Percentiles rank a stretch among this genome's conserved stretches.
These are phyloP conservation scores for Salvia sclarea DNA, from an alignment of 305 asterid species.

Conservation along the genomic window DNA sequence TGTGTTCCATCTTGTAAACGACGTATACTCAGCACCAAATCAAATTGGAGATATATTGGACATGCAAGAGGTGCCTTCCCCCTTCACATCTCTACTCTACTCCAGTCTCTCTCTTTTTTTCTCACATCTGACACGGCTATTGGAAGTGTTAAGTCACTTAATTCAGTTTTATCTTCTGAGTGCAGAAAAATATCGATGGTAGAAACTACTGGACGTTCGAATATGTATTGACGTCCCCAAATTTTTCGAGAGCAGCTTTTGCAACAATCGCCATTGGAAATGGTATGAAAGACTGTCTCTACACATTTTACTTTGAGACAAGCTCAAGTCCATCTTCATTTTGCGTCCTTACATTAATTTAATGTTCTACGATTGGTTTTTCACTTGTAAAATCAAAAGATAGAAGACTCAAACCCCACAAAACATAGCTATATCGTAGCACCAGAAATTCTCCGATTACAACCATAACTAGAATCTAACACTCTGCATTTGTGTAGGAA, in stretches of 20 bases:
- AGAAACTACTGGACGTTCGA: slow-evolving; percentile 79
- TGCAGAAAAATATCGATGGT: slow-evolving; percentile 72
- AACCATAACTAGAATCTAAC: not conserved
- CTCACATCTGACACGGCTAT: not conserved
- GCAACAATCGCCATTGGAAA: slow-evolving; percentile 86
- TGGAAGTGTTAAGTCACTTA: not conserved
- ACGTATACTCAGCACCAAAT: slow-evolving; percentile 73
- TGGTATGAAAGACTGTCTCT: slow-evolving; percentile 43
- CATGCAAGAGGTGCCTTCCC: slow-evolving; percentile 65
- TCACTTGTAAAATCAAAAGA: not conserved
- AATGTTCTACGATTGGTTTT: not conserved
- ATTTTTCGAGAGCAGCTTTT: slow-evolving; percentile 79
- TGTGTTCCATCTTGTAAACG: slow-evolving; percentile 49
- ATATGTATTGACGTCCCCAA: slow-evolving; percentile 64
- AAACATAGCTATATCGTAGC: too few relatives aligned
- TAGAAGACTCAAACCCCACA: not conserved
- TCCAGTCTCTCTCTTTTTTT: not conserved
- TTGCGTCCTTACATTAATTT: not conserved
- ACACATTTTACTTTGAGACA: not conserved
- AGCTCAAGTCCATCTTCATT: not conserved
- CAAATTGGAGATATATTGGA: slow-evolving; percentile 60
- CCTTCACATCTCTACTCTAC: slow-evolving; percentile 8
- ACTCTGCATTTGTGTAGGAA: slow-evolving; percentile 50
- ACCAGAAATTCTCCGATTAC: not conserved
- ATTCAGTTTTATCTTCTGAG: slow-evolving; percentile 12